Conservation (phyloP, 2,329 filamentous ascomycete genomes). For the Zymoseptoria passerinii region DNA sequence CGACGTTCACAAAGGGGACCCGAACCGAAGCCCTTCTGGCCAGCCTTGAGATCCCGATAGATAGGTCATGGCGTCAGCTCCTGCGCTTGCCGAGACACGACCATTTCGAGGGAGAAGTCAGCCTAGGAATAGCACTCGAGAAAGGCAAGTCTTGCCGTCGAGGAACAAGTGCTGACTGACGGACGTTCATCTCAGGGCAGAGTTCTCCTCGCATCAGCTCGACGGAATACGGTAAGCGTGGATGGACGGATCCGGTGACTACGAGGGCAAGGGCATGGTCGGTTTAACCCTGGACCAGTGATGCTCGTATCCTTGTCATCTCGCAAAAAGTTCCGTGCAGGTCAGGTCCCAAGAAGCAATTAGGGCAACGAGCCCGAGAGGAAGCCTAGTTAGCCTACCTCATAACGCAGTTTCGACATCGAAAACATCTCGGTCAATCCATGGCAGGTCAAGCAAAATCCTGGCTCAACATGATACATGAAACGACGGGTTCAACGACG, state of each 20-base stretch:
- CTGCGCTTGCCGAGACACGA: background rate
- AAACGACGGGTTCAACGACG: too few relatives aligned
- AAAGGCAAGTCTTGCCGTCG: background rate
- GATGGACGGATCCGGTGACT: background rate
- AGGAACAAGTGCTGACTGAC: background rate
- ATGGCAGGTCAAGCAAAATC: too few relatives aligned
- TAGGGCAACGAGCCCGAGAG: background rate
- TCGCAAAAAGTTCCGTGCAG: background rate
- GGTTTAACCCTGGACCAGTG: background rate
- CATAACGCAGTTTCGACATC: too few relatives aligned
- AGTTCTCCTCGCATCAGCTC: background rate
- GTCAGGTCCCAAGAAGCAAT: background rate
- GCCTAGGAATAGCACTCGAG: too few relatives aligned
- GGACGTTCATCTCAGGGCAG: background rate
- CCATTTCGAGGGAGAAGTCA: too few relatives aligned
- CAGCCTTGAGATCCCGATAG: too few relatives aligned
- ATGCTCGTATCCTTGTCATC: background rate
- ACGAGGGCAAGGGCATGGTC: background rate
- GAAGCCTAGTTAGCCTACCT: too few relatives aligned
- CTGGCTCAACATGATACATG: too few relatives aligned
- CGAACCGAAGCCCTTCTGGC: too few relatives aligned
- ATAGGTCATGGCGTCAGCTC: background rate
- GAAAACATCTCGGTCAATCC: too few relatives aligned
- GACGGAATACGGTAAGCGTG: background rate
- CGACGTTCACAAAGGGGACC: too few relatives aligned